A percentile compares a stretch with the other conserved stretches of the same genome.
These are phyloP conservation scores for Pyrenopolyporus hunteri DNA, from an alignment of 495 filamentous ascomycete genomes.

Conservation along the genomic window DNA sequence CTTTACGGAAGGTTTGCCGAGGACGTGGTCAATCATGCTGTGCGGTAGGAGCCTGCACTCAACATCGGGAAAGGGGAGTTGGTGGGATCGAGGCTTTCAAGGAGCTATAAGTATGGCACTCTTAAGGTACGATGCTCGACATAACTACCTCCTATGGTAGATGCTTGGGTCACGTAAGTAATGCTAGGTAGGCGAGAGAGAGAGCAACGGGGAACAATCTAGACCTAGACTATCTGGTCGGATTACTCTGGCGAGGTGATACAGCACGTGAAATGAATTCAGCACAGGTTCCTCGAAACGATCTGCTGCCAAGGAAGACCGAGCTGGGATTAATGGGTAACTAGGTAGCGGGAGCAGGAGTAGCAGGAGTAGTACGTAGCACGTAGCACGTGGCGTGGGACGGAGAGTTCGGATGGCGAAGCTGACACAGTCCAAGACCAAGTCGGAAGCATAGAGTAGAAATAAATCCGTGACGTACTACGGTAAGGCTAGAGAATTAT, in stretches of 20 bases:
- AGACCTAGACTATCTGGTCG: neutral
- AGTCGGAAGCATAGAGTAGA: constrained; percentile 27
- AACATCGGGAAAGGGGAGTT: neutral
- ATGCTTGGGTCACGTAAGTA: neutral
- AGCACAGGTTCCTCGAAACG: constrained; percentile 11
- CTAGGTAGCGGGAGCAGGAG: neutral
- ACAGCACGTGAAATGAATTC: constrained; percentile 27
- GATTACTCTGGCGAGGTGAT: constrained; percentile 5
- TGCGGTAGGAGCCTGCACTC: constrained; percentile 32
- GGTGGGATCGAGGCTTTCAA: no score
- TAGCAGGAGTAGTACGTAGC: no score
- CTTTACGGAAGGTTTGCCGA: constrained; percentile 86
- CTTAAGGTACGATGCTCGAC: constrained; percentile 7
- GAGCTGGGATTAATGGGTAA: constrained; percentile 3
- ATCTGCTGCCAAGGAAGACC: constrained; percentile 7
- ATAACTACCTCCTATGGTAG: neutral
- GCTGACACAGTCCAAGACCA: neutral
- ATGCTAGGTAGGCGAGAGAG: no score
- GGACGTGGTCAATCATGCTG: constrained; percentile 77
- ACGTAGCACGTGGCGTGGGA: no score
- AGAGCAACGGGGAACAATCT: neutral
- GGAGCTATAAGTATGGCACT: neutral
- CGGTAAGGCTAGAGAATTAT: no score
- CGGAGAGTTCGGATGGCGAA: constrained; percentile 26
- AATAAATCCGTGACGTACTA: constrained; percentile 17